These are phyloP conservation scores for Macadamia tetraphylla DNA, from an alignment of 164 flowering plant species.

Conservation along the genomic window DNA sequence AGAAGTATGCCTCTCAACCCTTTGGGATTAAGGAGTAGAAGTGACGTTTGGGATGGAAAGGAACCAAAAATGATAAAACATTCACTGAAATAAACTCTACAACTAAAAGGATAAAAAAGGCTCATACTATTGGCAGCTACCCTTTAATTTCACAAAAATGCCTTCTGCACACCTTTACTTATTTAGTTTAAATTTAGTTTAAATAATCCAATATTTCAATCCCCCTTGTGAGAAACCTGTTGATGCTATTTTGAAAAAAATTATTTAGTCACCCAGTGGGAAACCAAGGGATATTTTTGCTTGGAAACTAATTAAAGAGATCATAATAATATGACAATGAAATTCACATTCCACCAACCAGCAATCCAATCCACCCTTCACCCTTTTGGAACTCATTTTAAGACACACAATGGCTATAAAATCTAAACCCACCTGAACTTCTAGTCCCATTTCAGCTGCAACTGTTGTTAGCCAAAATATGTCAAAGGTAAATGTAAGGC, in stretches of 20 bases:
- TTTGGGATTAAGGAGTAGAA: conserved; percentile 29
- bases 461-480: conserved; percentile 20
- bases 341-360: conserved; percentile 49
- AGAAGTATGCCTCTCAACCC: conserved; percentile 24
- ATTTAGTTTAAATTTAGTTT: too few relatives aligned
- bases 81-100: conserved; percentile 41
- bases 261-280: neutral
- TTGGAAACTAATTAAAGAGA: conserved; percentile 21
- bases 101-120: conserved; percentile 20
- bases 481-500: conserved; percentile 46
- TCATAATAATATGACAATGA: conserved; percentile 11
- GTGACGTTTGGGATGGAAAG: conserved; percentile 24
- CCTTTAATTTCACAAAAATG: too few relatives aligned
- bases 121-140: neutral
- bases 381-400: neutral
- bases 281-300: conserved; percentile 17
- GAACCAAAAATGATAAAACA: conserved; percentile 3
- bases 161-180: too few relatives aligned
- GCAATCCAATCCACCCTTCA: neutral
- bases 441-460: conserved; percentile 11
- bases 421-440: conserved; percentile 13
- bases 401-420: conserved; percentile 10
- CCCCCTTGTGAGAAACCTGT: too few relatives aligned
- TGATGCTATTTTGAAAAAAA: neutral
- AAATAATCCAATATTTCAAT: too few relatives aligned